These are phyloP conservation scores for Pythium aquatile DNA, from an alignment of 352 stramenopile species.

Conservation along the genomic window DNA sequence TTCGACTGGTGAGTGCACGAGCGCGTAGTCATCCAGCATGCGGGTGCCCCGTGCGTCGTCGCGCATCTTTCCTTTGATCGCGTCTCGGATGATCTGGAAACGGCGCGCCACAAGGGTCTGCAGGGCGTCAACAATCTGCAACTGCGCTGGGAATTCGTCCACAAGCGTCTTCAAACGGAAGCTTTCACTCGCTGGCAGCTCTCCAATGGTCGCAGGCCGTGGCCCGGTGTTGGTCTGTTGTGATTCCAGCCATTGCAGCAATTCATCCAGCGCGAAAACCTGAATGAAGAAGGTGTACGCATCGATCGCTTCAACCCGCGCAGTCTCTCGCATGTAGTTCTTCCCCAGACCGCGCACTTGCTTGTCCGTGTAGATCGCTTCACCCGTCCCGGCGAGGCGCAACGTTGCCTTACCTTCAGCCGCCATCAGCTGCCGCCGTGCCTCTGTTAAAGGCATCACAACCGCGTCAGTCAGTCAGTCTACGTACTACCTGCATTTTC, in stretches of 20 bases:
- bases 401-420: constrained; percentile 40
- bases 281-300: constrained; percentile 87
- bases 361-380: constrained; percentile 74
- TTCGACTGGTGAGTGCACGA: constrained; percentile 46
- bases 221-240: constrained; percentile 28
- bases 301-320: constrained; percentile 49
- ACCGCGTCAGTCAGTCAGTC: not conserved
- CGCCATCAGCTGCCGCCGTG: constrained; percentile 12
- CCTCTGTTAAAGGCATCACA: constrained; percentile 8
- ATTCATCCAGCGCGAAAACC: constrained; percentile 63
- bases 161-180: constrained; percentile 42
- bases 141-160: constrained; percentile 44
- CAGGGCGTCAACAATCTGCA: constrained; percentile 47
- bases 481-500: no score
- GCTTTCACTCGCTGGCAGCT: constrained; percentile 26
- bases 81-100: constrained; percentile 49
- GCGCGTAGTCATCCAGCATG: constrained; percentile 69
- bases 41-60: constrained; percentile 70
- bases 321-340: constrained; percentile 81
- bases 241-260: constrained; percentile 33
- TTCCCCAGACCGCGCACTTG: constrained; percentile 73
- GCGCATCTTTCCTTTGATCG: constrained; percentile 58
- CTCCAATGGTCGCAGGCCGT: constrained; percentile 2
- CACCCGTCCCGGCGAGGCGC: constrained; percentile 32
- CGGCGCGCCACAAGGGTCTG: constrained; percentile 60